These are phyloP conservation scores for Coemansia sp. DNA, from an alignment of 192 early-diverging fungal species.

Conservation along the genomic window DNA sequence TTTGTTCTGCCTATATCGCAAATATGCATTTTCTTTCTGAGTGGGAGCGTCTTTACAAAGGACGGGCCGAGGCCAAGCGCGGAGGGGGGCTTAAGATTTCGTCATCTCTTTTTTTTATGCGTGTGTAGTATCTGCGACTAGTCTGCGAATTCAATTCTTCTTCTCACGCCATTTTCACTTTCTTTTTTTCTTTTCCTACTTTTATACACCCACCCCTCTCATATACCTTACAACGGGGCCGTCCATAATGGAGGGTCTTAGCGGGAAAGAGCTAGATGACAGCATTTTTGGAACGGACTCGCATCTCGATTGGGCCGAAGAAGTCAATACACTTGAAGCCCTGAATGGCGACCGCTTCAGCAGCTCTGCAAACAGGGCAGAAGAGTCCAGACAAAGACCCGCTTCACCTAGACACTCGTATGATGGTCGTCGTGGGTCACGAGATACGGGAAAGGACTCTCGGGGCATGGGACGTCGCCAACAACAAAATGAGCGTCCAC, in stretches of 20 bases:
- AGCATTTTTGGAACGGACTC: constrained; percentile 52
- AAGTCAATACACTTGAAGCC: constrained; percentile 31
- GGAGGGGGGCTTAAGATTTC: neutral
- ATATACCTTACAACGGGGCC: neutral
- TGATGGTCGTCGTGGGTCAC: neutral
- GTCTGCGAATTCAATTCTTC: neutral
- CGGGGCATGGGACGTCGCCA: neutral
- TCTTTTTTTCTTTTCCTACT: neutral
- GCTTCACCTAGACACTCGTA: constrained; percentile 14
- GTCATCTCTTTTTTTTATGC: neutral
- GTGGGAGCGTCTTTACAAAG: neutral
- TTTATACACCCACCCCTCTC: neutral
- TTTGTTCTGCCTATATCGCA: neutral
- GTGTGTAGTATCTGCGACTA: neutral
- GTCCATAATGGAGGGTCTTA: constrained; percentile 42
- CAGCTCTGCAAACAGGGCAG: constrained; percentile 6
- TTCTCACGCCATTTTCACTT: neutral
- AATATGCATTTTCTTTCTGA: neutral
- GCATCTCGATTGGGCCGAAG: constrained; percentile 56
- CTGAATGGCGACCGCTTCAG: constrained; percentile 19
- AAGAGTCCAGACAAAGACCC: constrained; percentile 17
- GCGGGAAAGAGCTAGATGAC: constrained; percentile 50
- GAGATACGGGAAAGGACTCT: constrained; percentile 14
- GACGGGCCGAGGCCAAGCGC: neutral
- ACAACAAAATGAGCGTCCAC: constrained; percentile 12